These are phyloP conservation scores for Pistacia vera DNA, from an alignment of 345 rosid genomes.

Conservation along the genomic window DNA sequence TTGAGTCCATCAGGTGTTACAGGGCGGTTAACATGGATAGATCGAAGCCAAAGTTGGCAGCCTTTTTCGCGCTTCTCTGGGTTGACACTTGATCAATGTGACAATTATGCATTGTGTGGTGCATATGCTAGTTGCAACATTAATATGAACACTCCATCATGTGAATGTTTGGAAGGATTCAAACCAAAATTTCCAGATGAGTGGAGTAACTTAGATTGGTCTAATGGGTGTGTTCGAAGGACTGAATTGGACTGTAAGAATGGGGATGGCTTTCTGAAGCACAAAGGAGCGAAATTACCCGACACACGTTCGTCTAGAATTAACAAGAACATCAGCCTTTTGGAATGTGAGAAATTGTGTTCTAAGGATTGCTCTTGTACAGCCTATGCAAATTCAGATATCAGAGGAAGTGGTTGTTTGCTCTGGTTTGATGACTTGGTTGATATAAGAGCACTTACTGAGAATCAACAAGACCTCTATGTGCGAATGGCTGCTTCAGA, in stretches of 20 bases:
- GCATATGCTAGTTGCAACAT: constrained; percentile 13
- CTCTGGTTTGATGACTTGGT: constrained; percentile 15
- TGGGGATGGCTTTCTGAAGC: constrained; percentile 11
- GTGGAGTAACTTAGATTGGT: background rate
- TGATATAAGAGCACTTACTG: constrained; percentile 16
- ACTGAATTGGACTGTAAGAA: constrained; percentile 7
- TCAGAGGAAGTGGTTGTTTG: constrained; percentile 20
- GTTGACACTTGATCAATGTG: background rate
- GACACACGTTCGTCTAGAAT: constrained; percentile 10
- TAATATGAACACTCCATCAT: constrained; percentile 4
- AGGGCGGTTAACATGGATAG: constrained; percentile 6
- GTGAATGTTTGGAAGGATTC: constrained; percentile 22
- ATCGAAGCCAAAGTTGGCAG: background rate
- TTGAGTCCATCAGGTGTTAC: background rate
- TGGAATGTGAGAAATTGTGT: constrained; percentile 23
- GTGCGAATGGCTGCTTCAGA: constrained; percentile 26
- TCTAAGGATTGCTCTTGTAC: constrained; percentile 24
- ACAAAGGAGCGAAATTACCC: constrained; percentile 12
- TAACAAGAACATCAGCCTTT: constrained; percentile 12
- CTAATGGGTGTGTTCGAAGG: constrained; percentile 18
- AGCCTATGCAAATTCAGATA: constrained; percentile 23
- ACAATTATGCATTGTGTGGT: constrained; percentile 20
- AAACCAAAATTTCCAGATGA: constrained; percentile 13
- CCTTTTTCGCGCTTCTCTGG: background rate
- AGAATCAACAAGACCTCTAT: constrained; percentile 11